Conservation (phyloP, 768 basidiomycete genomes). For the Xerocomellus intermedius region DNA sequence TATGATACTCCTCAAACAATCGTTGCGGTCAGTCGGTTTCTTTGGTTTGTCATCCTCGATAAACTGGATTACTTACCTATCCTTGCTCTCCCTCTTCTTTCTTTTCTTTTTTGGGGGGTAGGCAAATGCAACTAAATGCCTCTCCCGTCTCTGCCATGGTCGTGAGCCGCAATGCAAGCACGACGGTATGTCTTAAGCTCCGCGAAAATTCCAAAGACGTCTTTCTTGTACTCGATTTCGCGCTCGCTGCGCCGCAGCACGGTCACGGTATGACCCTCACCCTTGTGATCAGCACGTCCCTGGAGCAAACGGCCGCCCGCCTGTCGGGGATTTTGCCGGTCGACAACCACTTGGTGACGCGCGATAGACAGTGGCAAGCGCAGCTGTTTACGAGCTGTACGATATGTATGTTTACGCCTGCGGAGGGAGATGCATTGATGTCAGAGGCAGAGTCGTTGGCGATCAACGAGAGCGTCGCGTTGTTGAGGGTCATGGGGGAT, state of each 20-base stretch:
- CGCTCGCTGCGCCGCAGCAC: constrained; percentile 43
- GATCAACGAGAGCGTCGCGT: constrained; percentile 47
- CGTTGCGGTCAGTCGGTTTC: constrained; percentile 19
- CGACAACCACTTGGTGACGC: constrained; percentile 43
- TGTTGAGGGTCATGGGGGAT: constrained; percentile 41
- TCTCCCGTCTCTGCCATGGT: constrained; percentile 37
- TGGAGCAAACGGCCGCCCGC: constrained; percentile 44
- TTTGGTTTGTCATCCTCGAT: too few species aligned
- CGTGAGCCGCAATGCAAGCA: constrained; percentile 62
- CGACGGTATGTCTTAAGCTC: constrained; percentile 48
- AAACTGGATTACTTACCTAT: not conserved
- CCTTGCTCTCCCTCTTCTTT: not conserved
- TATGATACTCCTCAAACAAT: constrained; percentile 34
- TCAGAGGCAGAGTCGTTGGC: constrained; percentile 29
- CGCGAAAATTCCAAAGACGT: constrained; percentile 30
- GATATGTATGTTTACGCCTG: constrained; percentile 53
- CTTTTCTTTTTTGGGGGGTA: constrained; percentile 5
- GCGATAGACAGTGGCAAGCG: constrained; percentile 57
- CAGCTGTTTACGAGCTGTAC: constrained; percentile 58
- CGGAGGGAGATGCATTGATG: constrained; percentile 10
- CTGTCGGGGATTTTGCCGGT: constrained; percentile 46
- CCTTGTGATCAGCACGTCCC: constrained; percentile 49
- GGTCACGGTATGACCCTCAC: constrained; percentile 40
- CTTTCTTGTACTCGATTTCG: constrained; percentile 64
- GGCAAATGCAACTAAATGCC: constrained; percentile 21